A percentile compares a stretch with the other conserved stretches of the same genome.
Conservation (phyloP, 2,329 filamentous ascomycete species). For the Microdochium nivale region DNA sequence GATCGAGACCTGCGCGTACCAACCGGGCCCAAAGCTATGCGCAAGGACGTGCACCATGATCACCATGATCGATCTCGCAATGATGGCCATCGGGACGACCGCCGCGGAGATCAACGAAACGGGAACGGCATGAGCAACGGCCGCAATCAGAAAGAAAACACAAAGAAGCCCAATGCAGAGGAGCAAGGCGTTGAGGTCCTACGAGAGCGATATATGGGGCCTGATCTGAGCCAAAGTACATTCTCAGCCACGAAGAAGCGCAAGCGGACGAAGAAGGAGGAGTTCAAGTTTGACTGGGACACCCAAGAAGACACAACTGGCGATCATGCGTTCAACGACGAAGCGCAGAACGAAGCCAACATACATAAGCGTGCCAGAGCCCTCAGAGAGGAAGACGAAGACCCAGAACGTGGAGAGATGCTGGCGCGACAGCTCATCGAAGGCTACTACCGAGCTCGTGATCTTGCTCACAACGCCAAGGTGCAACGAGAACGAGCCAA, state of each 20-base stretch:
- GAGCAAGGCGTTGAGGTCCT: slow-evolving; percentile 67
- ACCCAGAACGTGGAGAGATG: slow-evolving; percentile 28
- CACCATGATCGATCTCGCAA: slow-evolving; percentile 21
- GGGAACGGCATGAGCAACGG: slow-evolving; percentile 29
- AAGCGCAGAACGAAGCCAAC: slow-evolving; percentile 52
- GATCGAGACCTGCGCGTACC: slow-evolving; percentile 36
- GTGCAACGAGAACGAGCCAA: slow-evolving; percentile 64
- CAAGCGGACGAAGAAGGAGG: slow-evolving; percentile 84
- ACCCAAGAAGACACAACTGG: slow-evolving; percentile 83
- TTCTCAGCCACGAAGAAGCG: slow-evolving; percentile 97
- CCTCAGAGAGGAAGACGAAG: background rate
- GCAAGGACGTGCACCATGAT: slow-evolving; percentile 40
- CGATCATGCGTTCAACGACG: slow-evolving; percentile 58
- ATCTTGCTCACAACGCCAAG: slow-evolving; percentile 79
- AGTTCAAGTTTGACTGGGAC: slow-evolving; percentile 99
- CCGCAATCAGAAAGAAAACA: slow-evolving; percentile 10
- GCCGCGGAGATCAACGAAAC: slow-evolving; percentile 26
- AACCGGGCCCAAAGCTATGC: slow-evolving; percentile 65
- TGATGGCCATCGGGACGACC: slow-evolving; percentile 33
- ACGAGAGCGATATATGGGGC: slow-evolving; percentile 81
- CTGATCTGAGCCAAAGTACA: slow-evolving; percentile 70
- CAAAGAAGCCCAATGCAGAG: slow-evolving; percentile 24
- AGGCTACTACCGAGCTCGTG: slow-evolving; percentile 68
- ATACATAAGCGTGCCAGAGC: slow-evolving; percentile 33
- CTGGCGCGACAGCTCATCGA: slow-evolving; percentile 64